These are phyloP conservation scores for Mycena epipterygia DNA, from an alignment of 768 basidiomycete species.

Conservation along the genomic window DNA sequence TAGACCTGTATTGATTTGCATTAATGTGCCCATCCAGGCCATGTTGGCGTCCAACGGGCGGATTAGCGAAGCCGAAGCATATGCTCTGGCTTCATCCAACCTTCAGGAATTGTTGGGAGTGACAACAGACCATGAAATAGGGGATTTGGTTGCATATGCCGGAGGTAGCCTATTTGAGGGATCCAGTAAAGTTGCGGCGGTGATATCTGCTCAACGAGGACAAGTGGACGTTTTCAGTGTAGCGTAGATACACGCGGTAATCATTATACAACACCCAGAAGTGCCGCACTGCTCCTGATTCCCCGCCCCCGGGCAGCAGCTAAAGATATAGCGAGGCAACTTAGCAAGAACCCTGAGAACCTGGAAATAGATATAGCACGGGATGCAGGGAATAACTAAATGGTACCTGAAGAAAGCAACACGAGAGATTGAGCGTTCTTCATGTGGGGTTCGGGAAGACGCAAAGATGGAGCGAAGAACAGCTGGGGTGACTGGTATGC, in stretches of 20 bases:
- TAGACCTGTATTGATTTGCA: neutral
- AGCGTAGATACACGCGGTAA: constrained; percentile 40
- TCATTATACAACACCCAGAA: constrained; percentile 73
- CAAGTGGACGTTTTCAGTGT: constrained; percentile 64
- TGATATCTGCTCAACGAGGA: constrained; percentile 65
- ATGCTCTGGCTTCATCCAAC: constrained; percentile 60
- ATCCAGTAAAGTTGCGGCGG: constrained; percentile 67
- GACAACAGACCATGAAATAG: constrained; percentile 50
- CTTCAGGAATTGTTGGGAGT: constrained; percentile 53
- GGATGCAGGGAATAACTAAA: constrained; percentile 15
- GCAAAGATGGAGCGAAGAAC: constrained; percentile 88
- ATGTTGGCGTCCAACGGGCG: constrained; percentile 62
- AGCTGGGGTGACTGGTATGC: constrained; percentile 88
- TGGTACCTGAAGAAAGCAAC: constrained; percentile 87
- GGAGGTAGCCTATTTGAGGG: constrained; percentile 72
- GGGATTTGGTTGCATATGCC: constrained; percentile 72
- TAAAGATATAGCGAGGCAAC: constrained; percentile 84
- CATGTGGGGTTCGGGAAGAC: constrained; percentile 83
- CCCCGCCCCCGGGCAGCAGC: constrained; percentile 80
- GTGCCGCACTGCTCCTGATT: constrained; percentile 73
- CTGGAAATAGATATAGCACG: constrained; percentile 50
- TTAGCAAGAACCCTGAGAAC: constrained; percentile 86
- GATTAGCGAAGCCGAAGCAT: constrained; percentile 56
- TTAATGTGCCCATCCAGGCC: constrained; percentile 47
- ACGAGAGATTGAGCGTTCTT: constrained; percentile 87